Evolutionary conservation across 1,284 basidiomycete species (phyloP), one percentile per base, ranked within the genome.

Genomic region (Puccinia coronata): DNA sequence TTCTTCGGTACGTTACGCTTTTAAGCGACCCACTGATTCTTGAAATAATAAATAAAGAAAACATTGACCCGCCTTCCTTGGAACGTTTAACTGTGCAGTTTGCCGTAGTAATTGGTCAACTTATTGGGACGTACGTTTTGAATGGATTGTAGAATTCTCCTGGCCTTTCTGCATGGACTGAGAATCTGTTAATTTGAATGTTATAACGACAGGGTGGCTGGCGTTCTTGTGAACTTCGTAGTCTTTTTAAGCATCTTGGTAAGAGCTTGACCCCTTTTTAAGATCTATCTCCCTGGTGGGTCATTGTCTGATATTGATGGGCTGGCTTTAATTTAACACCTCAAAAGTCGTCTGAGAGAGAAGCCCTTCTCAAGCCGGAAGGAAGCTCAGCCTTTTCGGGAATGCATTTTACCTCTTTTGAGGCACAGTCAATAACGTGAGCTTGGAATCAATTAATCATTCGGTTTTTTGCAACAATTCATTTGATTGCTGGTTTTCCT

Each of bases 361-460:
- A 80, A 34, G 78, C 70, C 11, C 47, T 80, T 12, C 51, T 59
- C 34, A 65, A 70, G 23, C 59, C 79, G 20, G 31, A 41, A 51
- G 79, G 79, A 9, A 80, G 74, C 25, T 57, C 55, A 31, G 79
- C 51, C 49, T 80, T 80, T 53, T 73, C 79, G 16, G 79, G 79
- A 20, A 53, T 80, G 51, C 79, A 80, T 51, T 41, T 80, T 51
- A 57, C 57, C 55, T 80, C 79, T 43, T 80, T 80, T 74, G 70
- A 80, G 61, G 69, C 79, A 36, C 79, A 80, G 49, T 72, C 79
- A 51, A 65, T 80, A 43, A 80, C 70, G 79, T 74, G 43, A 36
- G 79, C 23, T 36, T 0, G 36, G 23, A 47, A 1, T 47, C n/a
- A 25, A 67, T 47, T 14, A 47, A 14, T 6, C n/a, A 43, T 23